phyloP scores from a whole-genome alignment of 2,329 filamentous ascomycete genomes.

The Diaporthe capsici region DNA sequence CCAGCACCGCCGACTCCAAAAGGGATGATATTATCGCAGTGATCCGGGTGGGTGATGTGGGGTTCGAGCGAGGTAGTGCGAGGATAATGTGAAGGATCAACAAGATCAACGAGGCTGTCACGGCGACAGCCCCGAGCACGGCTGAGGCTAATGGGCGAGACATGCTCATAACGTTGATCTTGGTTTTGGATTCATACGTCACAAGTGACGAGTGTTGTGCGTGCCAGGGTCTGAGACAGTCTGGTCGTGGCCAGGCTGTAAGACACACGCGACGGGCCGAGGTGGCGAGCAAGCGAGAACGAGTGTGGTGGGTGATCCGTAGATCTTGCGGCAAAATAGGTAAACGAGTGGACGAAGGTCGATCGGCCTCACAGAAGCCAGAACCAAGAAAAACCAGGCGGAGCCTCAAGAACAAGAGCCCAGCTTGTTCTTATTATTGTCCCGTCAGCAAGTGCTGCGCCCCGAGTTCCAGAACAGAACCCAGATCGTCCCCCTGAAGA shows the following conservation, averaged over 20 bases:
- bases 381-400: slow-evolving; percentile 17
- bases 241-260: slow-evolving; percentile 28
- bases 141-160: slow-evolving; percentile 49
- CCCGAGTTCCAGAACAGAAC: slow-evolving; percentile 12
- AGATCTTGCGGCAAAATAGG: slow-evolving; percentile 38
- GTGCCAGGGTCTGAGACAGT: slow-evolving; percentile 36
- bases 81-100: slow-evolving; percentile 58
- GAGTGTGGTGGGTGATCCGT: slow-evolving; percentile 38
- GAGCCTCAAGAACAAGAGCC: slow-evolving; percentile 7
- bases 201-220: slow-evolving; percentile 36
- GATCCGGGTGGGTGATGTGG: slow-evolving; percentile 50
- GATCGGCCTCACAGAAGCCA: slow-evolving; percentile 34
- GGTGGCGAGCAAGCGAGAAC: slow-evolving; percentile 15
- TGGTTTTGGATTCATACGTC: slow-evolving; percentile 35
- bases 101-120: slow-evolving; percentile 56
- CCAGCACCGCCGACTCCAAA: slow-evolving; percentile 55
- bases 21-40: slow-evolving; percentile 56
- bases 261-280: slow-evolving; percentile 37
- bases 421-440: slow-evolving; percentile 40
- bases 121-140: slow-evolving; percentile 54
- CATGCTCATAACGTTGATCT: slow-evolving; percentile 34
- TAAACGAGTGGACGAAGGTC: slow-evolving; percentile 43
- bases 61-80: slow-evolving; percentile 51
- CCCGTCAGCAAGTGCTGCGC: slow-evolving; percentile 17
- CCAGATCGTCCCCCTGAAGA: slow-evolving; percentile 36